These are phyloP conservation scores for Colletotrichum cordylinicola DNA, from an alignment of 2,329 filamentous ascomycete species.

Conservation along the genomic window DNA sequence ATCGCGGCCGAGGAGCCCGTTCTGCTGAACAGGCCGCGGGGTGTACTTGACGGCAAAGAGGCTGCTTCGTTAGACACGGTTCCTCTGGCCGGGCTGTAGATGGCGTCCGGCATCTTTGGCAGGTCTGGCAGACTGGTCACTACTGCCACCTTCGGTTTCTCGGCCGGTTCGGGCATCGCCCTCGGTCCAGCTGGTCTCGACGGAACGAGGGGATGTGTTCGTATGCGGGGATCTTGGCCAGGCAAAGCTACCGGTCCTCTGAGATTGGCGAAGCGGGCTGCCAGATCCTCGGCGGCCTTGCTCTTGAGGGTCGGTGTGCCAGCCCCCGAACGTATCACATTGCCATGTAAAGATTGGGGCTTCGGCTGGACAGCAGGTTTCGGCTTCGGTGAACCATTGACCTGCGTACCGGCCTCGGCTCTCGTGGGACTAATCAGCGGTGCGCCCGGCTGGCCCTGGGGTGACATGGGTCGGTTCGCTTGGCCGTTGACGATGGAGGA, in stretches of 20 bases:
- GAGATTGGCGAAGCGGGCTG: conserved; percentile 63
- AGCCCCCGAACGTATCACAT: conserved; percentile 51
- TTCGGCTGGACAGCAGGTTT: conserved; percentile 68
- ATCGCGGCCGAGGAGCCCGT: conserved; percentile 36
- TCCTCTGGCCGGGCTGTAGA: conserved; percentile 79
- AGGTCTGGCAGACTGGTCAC: conserved; percentile 61
- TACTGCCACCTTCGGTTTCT: conserved; percentile 51
- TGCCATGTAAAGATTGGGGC: conserved; percentile 69
- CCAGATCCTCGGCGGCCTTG: conserved; percentile 53
- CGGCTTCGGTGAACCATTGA: conserved; percentile 30
- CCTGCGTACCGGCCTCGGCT: background rate
- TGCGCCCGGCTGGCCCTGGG: conserved; percentile 24
- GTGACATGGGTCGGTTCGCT: conserved; percentile 1
- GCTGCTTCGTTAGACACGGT: conserved; percentile 70
- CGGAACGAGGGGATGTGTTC: conserved; percentile 51
- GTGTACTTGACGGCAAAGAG: conserved; percentile 68
- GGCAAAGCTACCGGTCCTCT: conserved; percentile 46
- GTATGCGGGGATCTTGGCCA: conserved; percentile 58
- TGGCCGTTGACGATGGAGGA: conserved; percentile 12
- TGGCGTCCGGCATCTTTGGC: conserved; percentile 75
- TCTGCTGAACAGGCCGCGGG: conserved; percentile 67
- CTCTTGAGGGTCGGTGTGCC: conserved; percentile 30
- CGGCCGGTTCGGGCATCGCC: conserved; percentile 51
- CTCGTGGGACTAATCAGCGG: conserved; percentile 19
- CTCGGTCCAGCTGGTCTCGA: conserved; percentile 52